A percentile compares a stretch with the other conserved stretches of the same genome.
Conservation (phyloP, 75 land plant genomes). For the Selaginella moellendorffii region DNA sequence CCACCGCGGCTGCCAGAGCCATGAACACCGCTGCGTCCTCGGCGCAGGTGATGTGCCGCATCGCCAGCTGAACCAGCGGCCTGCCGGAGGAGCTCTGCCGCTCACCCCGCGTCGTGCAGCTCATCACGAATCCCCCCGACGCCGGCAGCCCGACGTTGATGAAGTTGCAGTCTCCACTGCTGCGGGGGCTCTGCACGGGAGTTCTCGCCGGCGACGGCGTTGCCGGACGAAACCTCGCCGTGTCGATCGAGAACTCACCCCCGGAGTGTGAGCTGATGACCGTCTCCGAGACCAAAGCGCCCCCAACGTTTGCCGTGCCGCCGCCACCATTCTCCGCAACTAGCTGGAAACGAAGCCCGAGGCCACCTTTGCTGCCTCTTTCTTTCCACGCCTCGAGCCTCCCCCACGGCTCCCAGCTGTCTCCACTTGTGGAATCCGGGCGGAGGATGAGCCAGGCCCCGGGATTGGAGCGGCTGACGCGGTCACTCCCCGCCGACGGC, state of each 20-base stretch:
- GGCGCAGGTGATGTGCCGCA: constrained; percentile 57
- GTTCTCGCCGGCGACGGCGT: constrained; percentile 22
- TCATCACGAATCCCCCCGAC: constrained; percentile 58
- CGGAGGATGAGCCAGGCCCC: constrained; percentile 92
- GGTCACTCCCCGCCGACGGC: constrained; percentile 72
- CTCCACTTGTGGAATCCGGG: constrained; percentile 31
- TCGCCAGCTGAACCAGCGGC: constrained; percentile 58
- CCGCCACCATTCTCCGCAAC: constrained; percentile 37
- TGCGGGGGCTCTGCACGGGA: constrained; percentile 42
- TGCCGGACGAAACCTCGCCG: constrained; percentile 26
- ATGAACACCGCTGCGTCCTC: constrained; percentile 90
- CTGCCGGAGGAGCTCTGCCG: constrained; percentile 35
- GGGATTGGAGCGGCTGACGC: constrained; percentile 80
- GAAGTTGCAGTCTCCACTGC: constrained; percentile 31
- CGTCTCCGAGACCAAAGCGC: constrained; percentile 51
- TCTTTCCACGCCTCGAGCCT: constrained; percentile 93
- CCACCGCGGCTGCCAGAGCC: constrained; percentile 86
- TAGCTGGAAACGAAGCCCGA: constrained; percentile 77
- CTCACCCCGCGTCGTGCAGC: constrained; percentile 57
- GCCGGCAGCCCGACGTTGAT: constrained; percentile 14
- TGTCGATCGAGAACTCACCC: constrained; percentile 70
- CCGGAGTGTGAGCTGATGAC: constrained; percentile 41
- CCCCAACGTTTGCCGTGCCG: constrained; percentile 21
- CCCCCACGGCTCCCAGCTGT: constrained; percentile 85
- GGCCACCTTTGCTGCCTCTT: constrained; percentile 44